Base-by-base conservation (phyloP, 2,329 filamentous ascomycete genomes). In the Colletotrichum abscissum region DNA sequence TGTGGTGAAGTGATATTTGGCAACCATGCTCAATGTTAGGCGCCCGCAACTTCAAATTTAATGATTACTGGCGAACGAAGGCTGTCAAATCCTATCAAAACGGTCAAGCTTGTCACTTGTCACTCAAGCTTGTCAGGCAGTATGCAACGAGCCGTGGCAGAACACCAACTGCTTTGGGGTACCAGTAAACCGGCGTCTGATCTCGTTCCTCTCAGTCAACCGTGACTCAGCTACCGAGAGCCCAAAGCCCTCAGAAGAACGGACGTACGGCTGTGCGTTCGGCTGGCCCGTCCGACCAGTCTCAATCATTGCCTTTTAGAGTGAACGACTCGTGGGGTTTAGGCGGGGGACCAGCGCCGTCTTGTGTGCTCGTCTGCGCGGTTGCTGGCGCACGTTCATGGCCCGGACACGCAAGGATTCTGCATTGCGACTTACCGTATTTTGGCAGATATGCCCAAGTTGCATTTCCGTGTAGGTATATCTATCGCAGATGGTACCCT, bases 251-350 rank as follows among this genome's bases (percentile, higher is more conserved):
- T 54, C 38, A 5, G 1, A 16, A 42, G 38, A 42, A 42, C 14
- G 16, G 38, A 42, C 14, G 38, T 3, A 16, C 38, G n/a, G n/a
- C 62, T 54, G 28, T 64, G 33, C 24, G 24, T 56, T 38, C 30
- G 56, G 4, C 56, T 14, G 33, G 35, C n/a, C 14, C 6, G 58
- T 22, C n/a, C 35, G 24, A 24, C 65, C 42, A 63, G 65, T 72
- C 66, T 70, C 66, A 69, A 60, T 30, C 26, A 30, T 73, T 73
- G 59, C 70, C 67, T 22, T 70, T 69, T 65, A 56, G 42, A 38
- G 62, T 24, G 60, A 24, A 59, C 22, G 54, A 64, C 24, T 58
- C 66, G 46, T 56, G 59, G 30, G 49, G 58, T 8, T 49, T 42
- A 16, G 42, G 42, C 16, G 38, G 28, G 12, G 46, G 49, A 28